These are phyloP conservation scores for Neurospora sp. DNA, from an alignment of 495 filamentous ascomycete genomes.

Conservation along the genomic window DNA sequence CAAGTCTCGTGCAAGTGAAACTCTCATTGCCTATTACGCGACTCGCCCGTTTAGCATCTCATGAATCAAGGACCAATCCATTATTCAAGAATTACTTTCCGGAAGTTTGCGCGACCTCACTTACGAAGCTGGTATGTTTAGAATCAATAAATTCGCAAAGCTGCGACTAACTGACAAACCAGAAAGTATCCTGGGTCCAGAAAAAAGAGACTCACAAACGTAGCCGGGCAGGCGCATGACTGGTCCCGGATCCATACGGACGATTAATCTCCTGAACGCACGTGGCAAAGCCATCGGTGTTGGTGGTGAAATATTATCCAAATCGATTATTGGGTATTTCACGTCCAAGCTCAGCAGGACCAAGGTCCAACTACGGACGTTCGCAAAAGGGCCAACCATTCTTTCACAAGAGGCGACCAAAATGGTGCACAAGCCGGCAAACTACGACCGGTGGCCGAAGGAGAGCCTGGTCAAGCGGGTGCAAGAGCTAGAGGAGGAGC, in stretches of 20 bases:
- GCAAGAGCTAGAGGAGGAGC: constrained; percentile 50
- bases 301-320: background rate
- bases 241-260: background rate
- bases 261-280: background rate
- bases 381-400: background rate
- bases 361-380: background rate
- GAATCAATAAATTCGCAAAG: background rate
- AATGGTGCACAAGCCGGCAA: constrained; percentile 14
- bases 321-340: background rate
- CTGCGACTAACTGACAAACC: background rate
- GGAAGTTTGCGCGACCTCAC: background rate
- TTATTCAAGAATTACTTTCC: background rate
- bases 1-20: background rate
- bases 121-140: background rate
- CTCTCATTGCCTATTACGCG: background rate
- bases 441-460: constrained; percentile 49
- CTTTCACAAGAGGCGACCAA: constrained; percentile 8
- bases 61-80: background rate
- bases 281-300: background rate
- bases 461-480: constrained; percentile 57
- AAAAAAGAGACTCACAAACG: background rate
- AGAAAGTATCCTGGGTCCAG: background rate
- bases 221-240: background rate
- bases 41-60: background rate
- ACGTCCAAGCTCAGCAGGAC: background rate